phyloP scores from a whole-genome alignment of 108 stramenopile genomes.

The Nannochloropsis salina region DNA sequence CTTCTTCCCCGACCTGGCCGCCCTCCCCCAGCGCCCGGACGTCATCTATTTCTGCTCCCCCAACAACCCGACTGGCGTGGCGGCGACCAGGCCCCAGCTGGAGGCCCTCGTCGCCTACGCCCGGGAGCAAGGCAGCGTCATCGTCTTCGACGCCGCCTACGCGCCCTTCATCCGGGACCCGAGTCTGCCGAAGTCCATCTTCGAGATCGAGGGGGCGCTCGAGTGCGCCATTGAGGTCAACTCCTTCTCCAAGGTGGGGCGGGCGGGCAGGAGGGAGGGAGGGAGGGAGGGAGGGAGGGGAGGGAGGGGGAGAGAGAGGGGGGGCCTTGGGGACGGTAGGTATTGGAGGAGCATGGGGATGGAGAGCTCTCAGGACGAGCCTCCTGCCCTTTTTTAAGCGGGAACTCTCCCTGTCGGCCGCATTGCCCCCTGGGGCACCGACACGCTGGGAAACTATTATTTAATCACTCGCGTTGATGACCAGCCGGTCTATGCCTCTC shows the following conservation, averaged over 20 bases:
- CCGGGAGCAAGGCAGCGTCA: constrained; percentile 63
- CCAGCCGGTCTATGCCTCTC: neutral
- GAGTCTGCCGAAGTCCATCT: constrained; percentile 88
- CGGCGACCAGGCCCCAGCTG: constrained; percentile 81
- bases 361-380: no score
- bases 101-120: constrained; percentile 75
- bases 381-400: no score
- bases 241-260: constrained; percentile 44
- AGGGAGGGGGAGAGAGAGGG: neutral
- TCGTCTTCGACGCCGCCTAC: constrained; percentile 93
- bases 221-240: constrained; percentile 83
- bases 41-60: constrained; percentile 91
- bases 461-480: no score
- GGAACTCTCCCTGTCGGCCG: no score
- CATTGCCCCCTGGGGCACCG: no score
- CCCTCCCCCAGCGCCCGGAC: constrained; percentile 73
- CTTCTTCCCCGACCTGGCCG: constrained; percentile 81
- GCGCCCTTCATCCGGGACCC: constrained; percentile 88
- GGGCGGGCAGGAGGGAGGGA: constrained; percentile 5
- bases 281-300: neutral
- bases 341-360: no score
- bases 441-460: no score
- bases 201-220: constrained; percentile 86
- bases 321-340: neutral
- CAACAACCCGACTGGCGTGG: constrained; percentile 96